A percentile compares a stretch with the other conserved stretches of the same genome.
These are phyloP conservation scores for Xylogone sp. DNA, from an alignment of 2,329 filamentous ascomycete genomes.

Conservation along the genomic window DNA sequence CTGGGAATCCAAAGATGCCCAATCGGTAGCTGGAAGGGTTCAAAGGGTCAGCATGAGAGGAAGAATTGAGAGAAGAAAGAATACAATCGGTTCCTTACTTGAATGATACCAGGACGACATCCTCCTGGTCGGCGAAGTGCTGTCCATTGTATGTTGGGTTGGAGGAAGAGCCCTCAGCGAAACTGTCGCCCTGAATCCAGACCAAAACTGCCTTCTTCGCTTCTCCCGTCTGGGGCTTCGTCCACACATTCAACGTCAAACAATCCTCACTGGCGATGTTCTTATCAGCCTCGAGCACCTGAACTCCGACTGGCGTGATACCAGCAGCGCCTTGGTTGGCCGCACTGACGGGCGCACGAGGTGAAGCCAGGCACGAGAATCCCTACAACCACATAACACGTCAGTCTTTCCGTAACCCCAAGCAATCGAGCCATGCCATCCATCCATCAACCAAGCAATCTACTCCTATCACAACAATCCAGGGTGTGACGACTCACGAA, in stretches of 20 bases:
- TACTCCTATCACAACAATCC: no score
- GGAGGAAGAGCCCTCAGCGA: conserved; percentile 33
- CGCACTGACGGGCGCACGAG: conserved; percentile 2
- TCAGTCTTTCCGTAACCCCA: no score
- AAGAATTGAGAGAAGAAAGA: neutral
- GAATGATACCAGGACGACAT: conserved; percentile 42
- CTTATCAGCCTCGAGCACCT: neutral
- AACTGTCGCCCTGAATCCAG: conserved; percentile 41
- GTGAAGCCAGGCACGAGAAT: conserved; percentile 12
- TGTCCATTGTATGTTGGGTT: conserved; percentile 38
- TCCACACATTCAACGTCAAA: conserved; percentile 35
- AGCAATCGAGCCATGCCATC: no score
- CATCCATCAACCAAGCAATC: no score
- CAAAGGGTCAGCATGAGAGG: neutral
- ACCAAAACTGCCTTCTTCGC: conserved; percentile 38
- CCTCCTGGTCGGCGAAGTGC: conserved; percentile 37
- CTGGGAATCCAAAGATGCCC: conserved; percentile 17
- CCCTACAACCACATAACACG: conserved; percentile 12
- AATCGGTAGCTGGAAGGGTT: conserved; percentile 15
- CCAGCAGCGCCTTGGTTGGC: conserved; percentile 22
- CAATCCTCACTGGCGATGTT: conserved; percentile 31
- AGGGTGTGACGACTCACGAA: conserved; percentile 22
- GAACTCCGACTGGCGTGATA: conserved; percentile 2
- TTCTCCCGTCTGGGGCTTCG: conserved; percentile 27
- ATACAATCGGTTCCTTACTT: conserved; percentile 34